Conservation (phyloP, 805 yeast genomes). For the Metschnikowia continentalis region DNA sequence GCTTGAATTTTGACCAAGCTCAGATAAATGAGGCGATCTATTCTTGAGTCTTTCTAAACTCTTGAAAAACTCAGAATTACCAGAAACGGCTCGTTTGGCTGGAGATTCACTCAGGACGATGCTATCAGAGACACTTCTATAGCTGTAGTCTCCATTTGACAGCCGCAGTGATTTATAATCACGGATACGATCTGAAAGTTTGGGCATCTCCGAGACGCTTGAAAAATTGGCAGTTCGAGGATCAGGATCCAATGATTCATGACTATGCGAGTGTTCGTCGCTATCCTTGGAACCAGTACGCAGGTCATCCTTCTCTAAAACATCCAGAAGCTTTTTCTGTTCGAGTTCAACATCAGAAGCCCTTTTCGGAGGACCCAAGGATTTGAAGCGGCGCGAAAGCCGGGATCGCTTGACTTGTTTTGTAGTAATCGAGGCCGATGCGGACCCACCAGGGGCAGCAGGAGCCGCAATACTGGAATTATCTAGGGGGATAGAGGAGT, state of each 20-base stretch:
- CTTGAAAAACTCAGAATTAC: slow-evolving; percentile 17
- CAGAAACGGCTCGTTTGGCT: slow-evolving; percentile 2
- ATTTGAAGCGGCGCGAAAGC: slow-evolving; percentile 31
- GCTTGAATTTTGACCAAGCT: neutral
- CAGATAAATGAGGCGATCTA: slow-evolving; percentile 4
- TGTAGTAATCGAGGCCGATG: neutral
- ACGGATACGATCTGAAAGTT: neutral
- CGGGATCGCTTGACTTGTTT: slow-evolving; percentile 20
- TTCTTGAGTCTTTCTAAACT: slow-evolving; percentile 16
- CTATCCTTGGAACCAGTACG: neutral
- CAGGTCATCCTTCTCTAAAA: neutral
- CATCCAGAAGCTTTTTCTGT: neutral
- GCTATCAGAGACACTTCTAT: slow-evolving; percentile 1
- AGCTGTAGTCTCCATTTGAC: neutral
- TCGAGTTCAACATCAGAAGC: slow-evolving; percentile 22
- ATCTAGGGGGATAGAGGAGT: neutral
- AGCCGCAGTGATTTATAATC: neutral
- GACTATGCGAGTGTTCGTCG: neutral
- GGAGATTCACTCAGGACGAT: neutral
- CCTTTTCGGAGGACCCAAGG: slow-evolving; percentile 50
- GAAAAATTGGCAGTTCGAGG: neutral
- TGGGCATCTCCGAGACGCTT: neutral
- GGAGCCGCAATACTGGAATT: neutral
- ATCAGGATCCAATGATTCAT: neutral
- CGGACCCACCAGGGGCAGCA: slow-evolving; percentile 2